Base-by-base conservation (phyloP, 208 protist genomes). In the Acanthamoeba culbertsoni region DNA sequence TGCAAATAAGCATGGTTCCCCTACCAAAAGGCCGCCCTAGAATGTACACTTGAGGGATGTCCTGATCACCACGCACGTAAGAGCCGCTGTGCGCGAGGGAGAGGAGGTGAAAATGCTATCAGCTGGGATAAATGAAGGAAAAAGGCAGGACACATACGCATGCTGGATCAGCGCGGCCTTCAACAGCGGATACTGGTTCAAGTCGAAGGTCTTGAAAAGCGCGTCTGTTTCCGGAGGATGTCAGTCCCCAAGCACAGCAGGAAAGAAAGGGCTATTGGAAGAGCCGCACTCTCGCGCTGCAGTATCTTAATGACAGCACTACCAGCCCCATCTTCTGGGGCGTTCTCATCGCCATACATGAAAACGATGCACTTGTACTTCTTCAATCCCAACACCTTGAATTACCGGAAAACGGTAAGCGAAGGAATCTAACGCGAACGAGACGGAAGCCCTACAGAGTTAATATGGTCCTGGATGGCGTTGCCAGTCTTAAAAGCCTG, bases 361-460 rank as follows among this genome's bases (percentile, higher is more conserved):
- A 89, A 89, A 20, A 89, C 79, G 6, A 89, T 26, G 55, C 79
- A 89, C 79, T 89, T 89, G 79, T 89, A 89, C 35, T 89, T 89
- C 48, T 62, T 55, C 79, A 89, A n/a, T 42, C 79, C 46, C 31
- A 89, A 48, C 79, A 89, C 14, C 79, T 89, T 75, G 63, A 23
- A 42, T 23, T 2, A 23, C 35, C 16, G 8, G 37, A 12, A 8
- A 35, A 10, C 35, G 5, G 48, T 8, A 45, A 79, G 42, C 33
- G 0, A 71, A 40, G 35, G 33, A 71, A 12, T 46, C 35, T 57
- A 3, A 28, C 0, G 26, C 0, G 35, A 23, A 79, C 40, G 33
- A 28, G 59, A 77, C 37, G 46, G 23, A 43, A 43, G 33, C n/a
- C 28, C 18, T 89, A 89, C 79, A 2, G 79, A 55, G 26, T 28